Conservation (phyloP, 257 asterid genomes). For the Plantago elongata region DNA sequence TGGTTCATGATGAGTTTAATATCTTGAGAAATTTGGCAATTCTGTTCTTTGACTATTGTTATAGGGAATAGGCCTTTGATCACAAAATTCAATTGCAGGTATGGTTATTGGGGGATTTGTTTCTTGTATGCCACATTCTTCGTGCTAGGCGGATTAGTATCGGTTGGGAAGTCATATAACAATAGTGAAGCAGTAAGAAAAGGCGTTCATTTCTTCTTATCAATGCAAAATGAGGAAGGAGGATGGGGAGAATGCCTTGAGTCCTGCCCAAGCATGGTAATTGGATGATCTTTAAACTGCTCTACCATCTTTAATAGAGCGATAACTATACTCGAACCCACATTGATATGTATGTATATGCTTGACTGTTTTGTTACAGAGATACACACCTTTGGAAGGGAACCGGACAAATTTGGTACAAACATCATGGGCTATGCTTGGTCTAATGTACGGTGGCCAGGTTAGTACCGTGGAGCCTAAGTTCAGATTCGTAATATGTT, state of each 20-base stretch:
- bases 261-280: constrained; percentile 84
- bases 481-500: no score
- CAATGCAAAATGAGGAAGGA: constrained; percentile 70
- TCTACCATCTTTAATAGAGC: neutral
- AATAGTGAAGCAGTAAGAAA: constrained; percentile 49
- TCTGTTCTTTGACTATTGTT: neutral
- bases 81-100: constrained; percentile 29
- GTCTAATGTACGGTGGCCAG: constrained; percentile 72
- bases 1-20: constrained; percentile 55
- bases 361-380: constrained; percentile 32
- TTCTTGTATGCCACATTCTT: constrained; percentile 60
- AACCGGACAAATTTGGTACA: constrained; percentile 74
- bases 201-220: constrained; percentile 46
- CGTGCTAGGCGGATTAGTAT: constrained; percentile 44
- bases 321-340: no score
- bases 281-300: neutral
- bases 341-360: neutral
- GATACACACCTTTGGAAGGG: constrained; percentile 67
- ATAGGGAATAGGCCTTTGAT: neutral
- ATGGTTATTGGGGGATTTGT: constrained; percentile 24
- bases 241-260: constrained; percentile 85
- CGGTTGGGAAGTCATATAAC: constrained; percentile 50
- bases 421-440: constrained; percentile 89
- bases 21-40: neutral
- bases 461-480: constrained; percentile 22